These are phyloP conservation scores for Cytospora mali DNA, from an alignment of 2,329 filamentous ascomycete species.

Conservation along the genomic window DNA sequence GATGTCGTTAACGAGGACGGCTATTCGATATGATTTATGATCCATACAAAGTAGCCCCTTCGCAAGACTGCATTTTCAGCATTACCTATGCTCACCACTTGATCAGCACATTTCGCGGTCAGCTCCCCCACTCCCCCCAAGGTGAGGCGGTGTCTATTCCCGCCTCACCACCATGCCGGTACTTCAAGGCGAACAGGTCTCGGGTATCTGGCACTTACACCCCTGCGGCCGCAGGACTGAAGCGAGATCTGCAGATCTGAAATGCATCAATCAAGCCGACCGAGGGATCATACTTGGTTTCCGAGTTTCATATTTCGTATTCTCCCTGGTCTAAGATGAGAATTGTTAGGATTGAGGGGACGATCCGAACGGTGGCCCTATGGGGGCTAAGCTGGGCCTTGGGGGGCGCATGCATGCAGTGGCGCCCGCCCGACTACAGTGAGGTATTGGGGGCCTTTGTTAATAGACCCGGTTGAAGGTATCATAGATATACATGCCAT, in stretches of 20 bases:
- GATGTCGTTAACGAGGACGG: background rate
- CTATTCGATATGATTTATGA: background rate
- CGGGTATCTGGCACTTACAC: background rate
- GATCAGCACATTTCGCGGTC: background rate
- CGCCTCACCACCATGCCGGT: background rate
- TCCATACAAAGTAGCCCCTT: no score
- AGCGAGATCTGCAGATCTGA: background rate
- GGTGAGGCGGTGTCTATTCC: background rate
- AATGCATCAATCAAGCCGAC: background rate
- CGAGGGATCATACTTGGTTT: background rate
- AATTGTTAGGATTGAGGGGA: background rate
- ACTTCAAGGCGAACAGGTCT: background rate
- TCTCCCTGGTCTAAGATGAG: background rate
- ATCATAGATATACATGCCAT: background rate
- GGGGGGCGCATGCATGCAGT: slow-evolving; percentile 8
- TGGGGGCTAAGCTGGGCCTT: slow-evolving; percentile 5
- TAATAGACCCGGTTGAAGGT: background rate
- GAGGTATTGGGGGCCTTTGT: background rate
- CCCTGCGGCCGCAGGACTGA: background rate
- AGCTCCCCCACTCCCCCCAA: background rate
- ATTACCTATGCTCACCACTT: no score
- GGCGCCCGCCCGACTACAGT: slow-evolving; percentile 6
- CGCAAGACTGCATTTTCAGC: no score
- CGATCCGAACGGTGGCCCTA: background rate
- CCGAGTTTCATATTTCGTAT: background rate